Evolutionary conservation across 257 asterid species (phyloP), one percentile per base, ranked within the genome.

Genomic region (Solanum boliviense): DNA sequence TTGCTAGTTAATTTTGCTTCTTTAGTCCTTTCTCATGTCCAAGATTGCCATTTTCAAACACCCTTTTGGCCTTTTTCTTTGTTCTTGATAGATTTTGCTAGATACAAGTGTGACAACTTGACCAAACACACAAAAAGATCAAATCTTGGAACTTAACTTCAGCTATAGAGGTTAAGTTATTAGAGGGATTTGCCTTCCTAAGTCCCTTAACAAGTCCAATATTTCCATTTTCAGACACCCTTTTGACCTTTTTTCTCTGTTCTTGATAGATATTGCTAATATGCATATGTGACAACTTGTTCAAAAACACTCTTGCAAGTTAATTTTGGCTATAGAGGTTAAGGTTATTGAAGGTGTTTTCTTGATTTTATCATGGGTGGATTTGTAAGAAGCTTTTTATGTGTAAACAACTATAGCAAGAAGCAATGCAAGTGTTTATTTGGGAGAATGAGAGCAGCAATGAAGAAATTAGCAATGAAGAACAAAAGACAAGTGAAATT

Each of bases 381-480:
- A 31, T 87, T 89, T 74, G 34, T 74, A 13, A 92, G 84, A 44
- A 87, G 92, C 39, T 81, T 90, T 38, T 88, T 86, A 31, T 74
- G 52, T 27, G 52, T 74, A 21, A 74, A 36, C 52, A 5, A 93
- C 9, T 85, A 15, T 25, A 89, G 94, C 46, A 92, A 87, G 94
- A 91, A 89, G 67, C 91, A 91, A 67, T 87, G 93, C 90, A 92
- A 89, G 39, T 89, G 91, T 85, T 27, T 94, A 12, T 41, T 91
- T 44, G 73, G 94, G 91, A 93, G 92, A 88, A 86, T 91, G 84
- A 94, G 89, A 89, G 92, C 93, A 78, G 95, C 93, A 18, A 58
- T 91, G 44, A 92, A 91, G 82, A 73, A 73, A 73, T 35, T 91
- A 87, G 91, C 91, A 16, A 31, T 84, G 86, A 90, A 75, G 85